Evolutionary conservation across 176 grass and related monocot species (phyloP), one percentile per base, ranked within the genome.

Genomic region (maize (Zea mays)): DNA sequence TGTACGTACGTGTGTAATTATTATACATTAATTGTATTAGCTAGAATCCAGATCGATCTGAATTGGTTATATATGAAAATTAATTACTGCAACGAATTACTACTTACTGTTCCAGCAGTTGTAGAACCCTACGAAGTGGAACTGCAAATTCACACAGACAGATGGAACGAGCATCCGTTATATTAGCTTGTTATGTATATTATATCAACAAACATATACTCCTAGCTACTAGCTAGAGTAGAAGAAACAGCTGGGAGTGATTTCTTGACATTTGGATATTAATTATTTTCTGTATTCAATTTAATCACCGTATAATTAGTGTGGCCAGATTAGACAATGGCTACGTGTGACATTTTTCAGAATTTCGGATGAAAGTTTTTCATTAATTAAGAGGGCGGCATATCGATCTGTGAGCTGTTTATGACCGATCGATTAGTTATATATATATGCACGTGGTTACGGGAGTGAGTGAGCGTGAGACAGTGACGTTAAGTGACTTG

Each of bases 81-180:
- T 38, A 7, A 3, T 8, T 20, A 11, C 11, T 60, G 33, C 60
- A 8, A 19, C 1, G 17, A 39, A 14, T 36, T 8, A 11, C 27
- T 27, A 79, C 91, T 88, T 90, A 93, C 91, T 90, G 75, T 93
- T 90, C 91, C 91, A 90, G 85, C 87, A 87, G 58, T 43, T 75
- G 82, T 87, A 93, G 82, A 85, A 90, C 0, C 87, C 85, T 15
- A 93, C 85, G 50, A 87, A 90, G 39, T 90, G 20, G 39, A 85
- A 65, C 91, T 93, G 91, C 74, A 72, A 41, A 8, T 52, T 27
- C 34, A 78, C 15, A 54, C 46, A 21, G 8, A 15, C 37, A 41
- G 33, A 40, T 6, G 7, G 9, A 35, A 14, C 1, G 2, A 49
- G 35, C 12, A 35, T 50, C 11, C 7, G 27, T 27, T 27, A 27